Evolutionary conservation across 176 grass and related monocot genomes (phyloP), one percentile per base, ranked within the genome.

Genomic region (Bothriochloa decipiens): DNA sequence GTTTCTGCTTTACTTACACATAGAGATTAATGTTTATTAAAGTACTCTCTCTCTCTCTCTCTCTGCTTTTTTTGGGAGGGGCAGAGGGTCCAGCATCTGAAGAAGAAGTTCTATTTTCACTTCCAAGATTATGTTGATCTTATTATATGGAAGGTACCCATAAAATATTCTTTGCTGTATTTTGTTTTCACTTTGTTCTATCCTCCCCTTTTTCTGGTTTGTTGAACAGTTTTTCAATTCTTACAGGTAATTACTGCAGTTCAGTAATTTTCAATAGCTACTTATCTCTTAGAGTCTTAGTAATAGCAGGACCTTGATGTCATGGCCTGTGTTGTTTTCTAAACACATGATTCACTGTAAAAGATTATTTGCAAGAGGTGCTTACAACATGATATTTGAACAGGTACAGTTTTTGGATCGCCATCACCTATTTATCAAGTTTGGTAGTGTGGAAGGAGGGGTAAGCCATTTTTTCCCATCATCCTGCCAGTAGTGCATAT

Each of bases 111-210:
- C 50, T 98, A 98, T 93, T 98, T 93, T 90, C 91, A 93, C 70
- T 98, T 95, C 89, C 93, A 95, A 93, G 96, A 95, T 69, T 98
- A 95, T 78, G 87, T 93, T 75, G 96, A 98, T 82, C 91, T 98
- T 91, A 92, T 93, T 81, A 92, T 98, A 84, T 93, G 83, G 91
- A 98, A 98, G 93, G 96, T 98, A 92, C n/a, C 72, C 72, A 46
- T 11, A 28, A 25, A 42, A 32, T 37, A 43, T 73, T 45, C 12
- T 27, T 14, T 74, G 37, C 72, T 60, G 36, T 85, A 18, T 52
- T 50, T 52, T 52, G 49, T 52, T 52, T 50, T 52, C 49, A 18
- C 49, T 52, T 52, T 52, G 40, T 40, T 28, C 9, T 77, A 27
- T 79, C 61, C 83, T 22, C 32, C 43, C 35, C 37, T n/a, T 39